These are phyloP conservation scores for Blepharisma japonicum DNA, from an alignment of 73 alveolate genomes.

Conservation along the genomic window DNA sequence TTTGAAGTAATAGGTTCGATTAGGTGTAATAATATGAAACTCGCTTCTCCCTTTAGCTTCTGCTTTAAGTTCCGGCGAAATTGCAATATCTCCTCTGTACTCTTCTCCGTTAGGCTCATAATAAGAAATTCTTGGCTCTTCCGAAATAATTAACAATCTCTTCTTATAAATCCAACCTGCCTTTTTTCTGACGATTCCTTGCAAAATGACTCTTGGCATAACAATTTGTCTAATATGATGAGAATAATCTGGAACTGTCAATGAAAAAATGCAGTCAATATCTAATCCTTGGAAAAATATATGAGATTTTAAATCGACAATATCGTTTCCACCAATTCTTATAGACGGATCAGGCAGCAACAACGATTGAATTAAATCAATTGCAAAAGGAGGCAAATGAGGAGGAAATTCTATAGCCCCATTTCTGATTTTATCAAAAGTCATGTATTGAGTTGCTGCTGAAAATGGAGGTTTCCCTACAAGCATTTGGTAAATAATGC, in stretches of 20 bases:
- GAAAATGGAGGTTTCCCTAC: slow-evolving; percentile 52
- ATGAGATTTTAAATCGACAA: slow-evolving; percentile 21
- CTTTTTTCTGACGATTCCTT: slow-evolving; percentile 26
- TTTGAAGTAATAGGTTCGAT: slow-evolving; percentile 24
- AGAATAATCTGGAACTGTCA: slow-evolving; percentile 20
- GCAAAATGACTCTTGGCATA: neutral
- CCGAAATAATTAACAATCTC: neutral
- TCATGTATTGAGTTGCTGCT: slow-evolving; percentile 34
- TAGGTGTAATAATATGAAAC: slow-evolving; percentile 34
- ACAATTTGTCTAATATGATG: neutral
- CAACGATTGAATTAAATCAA: neutral
- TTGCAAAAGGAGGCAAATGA: slow-evolving; percentile 32
- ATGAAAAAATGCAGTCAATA: neutral
- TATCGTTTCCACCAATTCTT: slow-evolving; percentile 28
- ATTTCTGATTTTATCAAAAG: slow-evolving; percentile 36
- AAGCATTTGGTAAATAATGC: slow-evolving; percentile 42
- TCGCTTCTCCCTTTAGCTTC: neutral
- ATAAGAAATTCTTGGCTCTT: slow-evolving; percentile 32
- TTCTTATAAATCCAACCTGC: slow-evolving; percentile 25
- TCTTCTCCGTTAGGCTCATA: slow-evolving; percentile 21
- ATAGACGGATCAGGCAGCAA: slow-evolving; percentile 22
- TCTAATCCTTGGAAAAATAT: slow-evolving; percentile 33
- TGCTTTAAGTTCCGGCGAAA: slow-evolving; percentile 20
- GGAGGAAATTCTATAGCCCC: slow-evolving; percentile 45
- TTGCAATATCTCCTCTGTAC: slow-evolving; percentile 21